Percentiles rank a stretch among this genome's conserved stretches.
phyloP scores from a whole-genome alignment of 768 basidiomycete genomes.

The Agrocybe pediades region DNA sequence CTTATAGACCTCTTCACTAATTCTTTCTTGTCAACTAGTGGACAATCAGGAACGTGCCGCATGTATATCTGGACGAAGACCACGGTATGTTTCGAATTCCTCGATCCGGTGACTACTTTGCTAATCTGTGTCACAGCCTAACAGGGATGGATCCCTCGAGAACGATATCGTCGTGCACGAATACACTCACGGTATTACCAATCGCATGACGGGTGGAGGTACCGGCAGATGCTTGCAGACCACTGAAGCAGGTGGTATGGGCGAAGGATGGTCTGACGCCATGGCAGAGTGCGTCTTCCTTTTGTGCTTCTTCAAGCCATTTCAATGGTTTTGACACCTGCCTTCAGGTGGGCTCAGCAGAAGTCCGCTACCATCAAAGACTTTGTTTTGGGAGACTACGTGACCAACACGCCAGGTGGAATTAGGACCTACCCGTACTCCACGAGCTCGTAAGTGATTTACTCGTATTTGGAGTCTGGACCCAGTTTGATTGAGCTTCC shows the following conservation, averaged over 20 bases:
- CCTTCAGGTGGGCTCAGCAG: constrained; percentile 40
- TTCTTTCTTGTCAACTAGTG: constrained; percentile 9
- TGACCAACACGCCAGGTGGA: constrained; percentile 48
- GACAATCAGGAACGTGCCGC: constrained; percentile 17
- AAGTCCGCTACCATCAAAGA: constrained; percentile 38
- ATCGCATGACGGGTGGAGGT: constrained; percentile 55
- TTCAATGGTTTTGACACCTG: neutral
- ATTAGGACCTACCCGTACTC: constrained; percentile 62
- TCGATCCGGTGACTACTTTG: constrained; percentile 5
- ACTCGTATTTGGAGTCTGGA: neutral
- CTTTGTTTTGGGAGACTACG: constrained; percentile 51
- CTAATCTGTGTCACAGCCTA: constrained; percentile 34
- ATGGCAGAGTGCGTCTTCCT: constrained; percentile 36
- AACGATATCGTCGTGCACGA: constrained; percentile 58
- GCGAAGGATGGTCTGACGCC: constrained; percentile 68
- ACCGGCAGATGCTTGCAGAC: constrained; percentile 62
- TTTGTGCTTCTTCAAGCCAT: neutral
- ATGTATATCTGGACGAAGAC: constrained; percentile 40
- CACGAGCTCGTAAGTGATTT: constrained; percentile 37
- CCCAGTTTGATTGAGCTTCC: neutral
- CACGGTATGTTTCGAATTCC: constrained; percentile 20
- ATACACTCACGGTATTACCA: constrained; percentile 53
- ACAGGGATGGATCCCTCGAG: constrained; percentile 65
- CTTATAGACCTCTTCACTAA: neutral
- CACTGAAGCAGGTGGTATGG: constrained; percentile 69